Percentiles rank a stretch among this genome's conserved stretches.
phyloP scores from a whole-genome alignment of 106 monocot species.

The Amphibolis antarctica region DNA sequence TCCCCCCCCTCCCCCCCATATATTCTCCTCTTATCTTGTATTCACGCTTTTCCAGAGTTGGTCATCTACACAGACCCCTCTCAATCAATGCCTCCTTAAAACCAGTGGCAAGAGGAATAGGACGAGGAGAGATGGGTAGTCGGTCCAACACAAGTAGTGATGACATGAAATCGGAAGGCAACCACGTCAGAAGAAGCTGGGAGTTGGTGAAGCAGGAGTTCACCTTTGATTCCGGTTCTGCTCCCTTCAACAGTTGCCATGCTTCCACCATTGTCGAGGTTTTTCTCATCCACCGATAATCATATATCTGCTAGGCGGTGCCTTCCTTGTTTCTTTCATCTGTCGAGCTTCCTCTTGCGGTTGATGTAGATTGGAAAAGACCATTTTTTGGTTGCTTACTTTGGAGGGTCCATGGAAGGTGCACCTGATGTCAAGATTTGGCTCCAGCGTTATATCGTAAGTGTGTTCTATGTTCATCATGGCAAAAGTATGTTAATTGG shows the following conservation, averaged over 20 bases:
- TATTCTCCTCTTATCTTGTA: too few relatives aligned
- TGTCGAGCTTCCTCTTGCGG: not conserved
- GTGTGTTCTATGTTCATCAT: slow-evolving; percentile 4
- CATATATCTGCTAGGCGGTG: not conserved
- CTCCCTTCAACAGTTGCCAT: slow-evolving; percentile 75
- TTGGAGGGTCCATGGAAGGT: slow-evolving; percentile 80
- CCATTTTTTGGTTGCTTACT: slow-evolving; percentile 59
- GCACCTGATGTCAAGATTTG: slow-evolving; percentile 92
- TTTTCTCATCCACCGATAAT: not conserved
- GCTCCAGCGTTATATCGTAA: slow-evolving; percentile 61
- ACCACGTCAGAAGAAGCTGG: slow-evolving; percentile 16
- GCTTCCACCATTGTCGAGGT: slow-evolving; percentile 91
- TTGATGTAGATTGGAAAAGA: slow-evolving; percentile 31
- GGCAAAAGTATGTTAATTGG: not conserved
- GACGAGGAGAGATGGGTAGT: not conserved
- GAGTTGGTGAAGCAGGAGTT: slow-evolving; percentile 36
- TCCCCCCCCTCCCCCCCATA: too few relatives aligned
- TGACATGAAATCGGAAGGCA: not conserved
- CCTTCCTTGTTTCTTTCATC: not conserved
- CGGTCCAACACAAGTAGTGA: not conserved
- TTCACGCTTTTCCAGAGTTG: too few relatives aligned
- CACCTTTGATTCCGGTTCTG: slow-evolving; percentile 40
- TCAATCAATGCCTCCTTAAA: too few relatives aligned
- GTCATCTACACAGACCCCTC: too few relatives aligned
- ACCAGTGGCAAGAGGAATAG: not conserved